phyloP scores from a whole-genome alignment of 73 alveolate species.

The Diophrys sp. region DNA sequence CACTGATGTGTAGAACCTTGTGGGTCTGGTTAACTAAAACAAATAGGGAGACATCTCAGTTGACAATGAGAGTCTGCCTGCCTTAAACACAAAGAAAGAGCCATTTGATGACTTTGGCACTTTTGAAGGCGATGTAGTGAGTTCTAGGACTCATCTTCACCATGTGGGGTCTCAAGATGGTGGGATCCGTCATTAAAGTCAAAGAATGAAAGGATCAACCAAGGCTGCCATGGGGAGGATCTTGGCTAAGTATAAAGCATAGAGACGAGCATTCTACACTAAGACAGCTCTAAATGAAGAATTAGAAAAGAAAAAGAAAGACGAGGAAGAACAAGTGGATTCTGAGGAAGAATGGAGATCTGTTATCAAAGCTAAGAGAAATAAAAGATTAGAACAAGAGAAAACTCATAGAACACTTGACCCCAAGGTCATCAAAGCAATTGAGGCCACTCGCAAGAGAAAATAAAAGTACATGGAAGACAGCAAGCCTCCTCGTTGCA shows the following conservation, averaged over 20 bases:
- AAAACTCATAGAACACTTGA: neutral
- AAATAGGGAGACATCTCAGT: neutral
- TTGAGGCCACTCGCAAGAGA: neutral
- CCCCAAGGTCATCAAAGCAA: neutral
- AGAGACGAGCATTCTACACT: neutral
- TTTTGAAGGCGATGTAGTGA: neutral
- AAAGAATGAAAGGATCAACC: neutral
- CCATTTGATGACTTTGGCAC: neutral
- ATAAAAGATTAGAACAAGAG: neutral
- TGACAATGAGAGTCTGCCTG: neutral
- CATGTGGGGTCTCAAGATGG: no score
- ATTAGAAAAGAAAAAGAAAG: neutral
- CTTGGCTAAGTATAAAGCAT: neutral
- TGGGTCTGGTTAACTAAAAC: neutral
- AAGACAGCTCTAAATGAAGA: neutral
- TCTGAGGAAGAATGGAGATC: neutral
- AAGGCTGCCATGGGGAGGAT: neutral
- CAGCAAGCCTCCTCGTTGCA: neutral
- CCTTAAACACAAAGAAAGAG: neutral
- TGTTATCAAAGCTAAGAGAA: neutral
- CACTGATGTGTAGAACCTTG: neutral
- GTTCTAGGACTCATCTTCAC: no score
- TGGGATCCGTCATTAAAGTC: no score
- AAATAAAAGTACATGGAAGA: neutral
- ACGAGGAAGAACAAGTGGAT: neutral